Evolutionary conservation across 2,329 filamentous ascomycete genomes (phyloP).

Genomic region (Metarhizium rileyi): DNA sequence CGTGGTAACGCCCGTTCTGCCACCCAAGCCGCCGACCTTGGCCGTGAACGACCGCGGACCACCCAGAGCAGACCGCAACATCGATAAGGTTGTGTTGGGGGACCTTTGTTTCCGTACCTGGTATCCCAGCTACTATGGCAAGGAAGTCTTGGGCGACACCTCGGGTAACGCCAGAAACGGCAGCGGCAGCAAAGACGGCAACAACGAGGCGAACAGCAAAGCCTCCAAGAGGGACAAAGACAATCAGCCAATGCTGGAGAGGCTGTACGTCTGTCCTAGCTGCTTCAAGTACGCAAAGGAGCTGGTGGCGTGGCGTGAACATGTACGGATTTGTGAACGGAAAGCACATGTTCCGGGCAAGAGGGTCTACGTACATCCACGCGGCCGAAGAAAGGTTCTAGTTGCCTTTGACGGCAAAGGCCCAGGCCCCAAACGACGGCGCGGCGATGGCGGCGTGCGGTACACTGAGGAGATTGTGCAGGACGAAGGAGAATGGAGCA

Average conservation of each 20-base stretch:
- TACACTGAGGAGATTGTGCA: slow-evolving; percentile 35
- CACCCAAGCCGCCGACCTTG: slow-evolving; percentile 24
- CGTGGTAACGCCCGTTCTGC: slow-evolving; percentile 22
- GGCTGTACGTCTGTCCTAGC: slow-evolving; percentile 78
- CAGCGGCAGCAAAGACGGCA: slow-evolving; percentile 16
- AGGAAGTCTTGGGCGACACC: slow-evolving; percentile 52
- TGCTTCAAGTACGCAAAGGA: slow-evolving; percentile 87
- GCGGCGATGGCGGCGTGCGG: slow-evolving; percentile 24
- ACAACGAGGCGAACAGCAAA: slow-evolving; percentile 19
- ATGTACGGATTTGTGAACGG: slow-evolving; percentile 48
- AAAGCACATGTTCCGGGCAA: slow-evolving; percentile 49
- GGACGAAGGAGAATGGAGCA: slow-evolving; percentile 66
- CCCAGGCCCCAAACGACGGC: slow-evolving; percentile 27
- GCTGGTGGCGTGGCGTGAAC: slow-evolving; percentile 46
- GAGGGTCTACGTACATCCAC: slow-evolving; percentile 61
- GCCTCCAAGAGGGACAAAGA: slow-evolving; percentile 25
- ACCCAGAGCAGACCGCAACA: slow-evolving; percentile 56
- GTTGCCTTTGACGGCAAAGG: slow-evolving; percentile 22
- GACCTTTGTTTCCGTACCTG: slow-evolving; percentile 78
- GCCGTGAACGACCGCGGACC: slow-evolving; percentile 22
- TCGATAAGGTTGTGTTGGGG: slow-evolving; percentile 79
- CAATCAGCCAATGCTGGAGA: slow-evolving; percentile 42
- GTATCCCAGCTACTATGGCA: slow-evolving; percentile 87
- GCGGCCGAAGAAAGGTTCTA: slow-evolving; percentile 30
- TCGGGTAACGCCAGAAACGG: slow-evolving; percentile 18